Base-by-base conservation (phyloP, 768 basidiomycete species). In the Inosperma sp. region DNA sequence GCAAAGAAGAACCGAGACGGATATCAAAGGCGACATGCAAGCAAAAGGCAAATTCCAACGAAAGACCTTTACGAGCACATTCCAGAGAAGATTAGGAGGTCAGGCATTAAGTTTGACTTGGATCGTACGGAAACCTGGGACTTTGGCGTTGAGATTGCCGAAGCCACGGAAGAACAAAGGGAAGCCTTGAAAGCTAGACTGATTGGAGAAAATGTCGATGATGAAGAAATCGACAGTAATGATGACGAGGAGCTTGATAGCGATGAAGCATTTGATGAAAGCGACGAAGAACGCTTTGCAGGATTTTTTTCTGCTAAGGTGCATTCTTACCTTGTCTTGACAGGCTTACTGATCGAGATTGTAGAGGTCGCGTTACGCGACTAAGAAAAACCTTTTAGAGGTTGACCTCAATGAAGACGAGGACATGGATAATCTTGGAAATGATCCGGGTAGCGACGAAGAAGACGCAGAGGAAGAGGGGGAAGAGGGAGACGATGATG, bases 221-320 rank as follows among this genome's bases (percentile, higher is more conserved):
- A 73, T 37, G 74, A 80, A 51, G 66, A 60, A 54, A 75, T 89
- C 56, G 82, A 74, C 27, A 81, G 78, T 53, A 81, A 70, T 1
- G 87, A 93, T 55, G 91, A 93, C 60, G 89, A 93, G 61, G 89
- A 93, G 53, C 79, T 93, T 37, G 87, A 90, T 53, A 86, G 83
- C 55, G 92, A 93, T 59, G 83, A 75, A 54, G 91, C 88, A 2
- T 88, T 90, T 53, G 87, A 89, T 54, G 86, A 88, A 62, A 82
- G 79, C 49, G 89, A 90, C 27, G 83, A 83, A 51, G 89, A 93
- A n/a, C 71, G 75, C 3, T 91, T 83, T 67, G 82, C 81, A 8
- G 84, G 81, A 3, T 85, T 85, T 55, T 79, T 79, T 52, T 68
- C 71, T 8, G 58, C 57, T 23, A 74, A 74, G 62, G 75, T 79